Percentiles rank a stretch among this genome's conserved stretches.
These are phyloP conservation scores for Cryptomeria japonica DNA, from an alignment of 75 land plant species.

Conservation along the genomic window DNA sequence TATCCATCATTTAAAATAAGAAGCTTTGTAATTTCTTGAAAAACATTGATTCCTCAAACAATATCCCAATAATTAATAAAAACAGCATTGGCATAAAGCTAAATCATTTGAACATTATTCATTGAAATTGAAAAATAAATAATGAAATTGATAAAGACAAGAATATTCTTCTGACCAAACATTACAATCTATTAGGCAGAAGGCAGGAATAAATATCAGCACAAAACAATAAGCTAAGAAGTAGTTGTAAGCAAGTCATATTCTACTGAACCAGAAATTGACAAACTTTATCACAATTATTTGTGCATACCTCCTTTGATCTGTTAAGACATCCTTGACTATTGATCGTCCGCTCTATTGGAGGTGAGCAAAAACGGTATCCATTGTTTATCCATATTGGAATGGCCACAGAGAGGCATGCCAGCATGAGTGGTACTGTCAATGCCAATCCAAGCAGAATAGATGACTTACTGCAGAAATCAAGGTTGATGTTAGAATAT, in stretches of 20 bases:
- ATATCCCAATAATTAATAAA: background rate
- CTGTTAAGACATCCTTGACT: conserved; percentile 10
- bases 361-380: conserved; percentile 62
- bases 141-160: background rate
- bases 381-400: conserved; percentile 93
- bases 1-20: background rate
- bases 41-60: background rate
- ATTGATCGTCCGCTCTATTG: conserved; percentile 18
- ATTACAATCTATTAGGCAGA: background rate
- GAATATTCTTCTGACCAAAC: background rate
- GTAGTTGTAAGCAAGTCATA: background rate
- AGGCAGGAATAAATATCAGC: background rate
- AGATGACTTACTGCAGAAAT: conserved; percentile 88
- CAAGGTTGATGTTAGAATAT: background rate
- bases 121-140: background rate
- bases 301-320: conserved; percentile 47
- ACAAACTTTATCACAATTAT: background rate
- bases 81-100: background rate
- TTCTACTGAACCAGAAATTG: background rate
- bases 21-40: background rate
- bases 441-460: conserved; percentile 87
- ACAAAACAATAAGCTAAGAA: background rate
- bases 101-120: background rate
- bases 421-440: conserved; percentile 89
- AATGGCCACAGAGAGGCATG: conserved; percentile 76